A percentile compares a stretch with the other conserved stretches of the same genome.
Conservation (phyloP, 805 yeast genomes). For the Spathaspora girioi region DNA sequence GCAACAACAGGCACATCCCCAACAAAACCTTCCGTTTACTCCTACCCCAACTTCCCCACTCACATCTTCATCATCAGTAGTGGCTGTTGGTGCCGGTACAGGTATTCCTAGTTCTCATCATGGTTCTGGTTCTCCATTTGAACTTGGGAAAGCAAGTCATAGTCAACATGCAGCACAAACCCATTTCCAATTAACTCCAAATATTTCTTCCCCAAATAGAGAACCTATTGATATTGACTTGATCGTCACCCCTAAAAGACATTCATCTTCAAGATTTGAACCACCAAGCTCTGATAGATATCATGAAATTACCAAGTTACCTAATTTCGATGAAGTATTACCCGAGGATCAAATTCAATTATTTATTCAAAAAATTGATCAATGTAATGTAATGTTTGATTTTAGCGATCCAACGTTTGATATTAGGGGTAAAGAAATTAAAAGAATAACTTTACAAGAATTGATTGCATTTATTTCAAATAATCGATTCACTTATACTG, state of each 20-base stretch:
- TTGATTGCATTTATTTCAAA: conserved; percentile 82
- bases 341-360: conserved; percentile 76
- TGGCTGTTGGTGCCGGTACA: conserved; percentile 1
- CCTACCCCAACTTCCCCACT: conserved; percentile 24
- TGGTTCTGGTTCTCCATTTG: neutral
- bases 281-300: conserved; percentile 47
- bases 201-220: conserved; percentile 56
- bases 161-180: conserved; percentile 16
- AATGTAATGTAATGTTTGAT: conserved; percentile 92
- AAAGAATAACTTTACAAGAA: conserved; percentile 82
- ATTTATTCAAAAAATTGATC: conserved; percentile 85
- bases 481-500: conserved; percentile 80
- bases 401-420: conserved; percentile 91
- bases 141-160: conserved; percentile 13
- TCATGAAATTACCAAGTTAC: conserved; percentile 64
- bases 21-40: conserved; percentile 6
- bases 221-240: conserved; percentile 75
- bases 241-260: conserved; percentile 78
- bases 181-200: conserved; percentile 21
- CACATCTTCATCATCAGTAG: conserved; percentile 10
- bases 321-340: conserved; percentile 80
- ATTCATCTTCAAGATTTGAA: conserved; percentile 88
- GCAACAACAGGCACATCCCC: neutral
- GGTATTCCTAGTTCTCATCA: conserved; percentile 5
- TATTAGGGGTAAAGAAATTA: conserved; percentile 88